Base-by-base conservation (phyloP, 1,139 yeast species). In the Protomyces inouyei region DNA sequence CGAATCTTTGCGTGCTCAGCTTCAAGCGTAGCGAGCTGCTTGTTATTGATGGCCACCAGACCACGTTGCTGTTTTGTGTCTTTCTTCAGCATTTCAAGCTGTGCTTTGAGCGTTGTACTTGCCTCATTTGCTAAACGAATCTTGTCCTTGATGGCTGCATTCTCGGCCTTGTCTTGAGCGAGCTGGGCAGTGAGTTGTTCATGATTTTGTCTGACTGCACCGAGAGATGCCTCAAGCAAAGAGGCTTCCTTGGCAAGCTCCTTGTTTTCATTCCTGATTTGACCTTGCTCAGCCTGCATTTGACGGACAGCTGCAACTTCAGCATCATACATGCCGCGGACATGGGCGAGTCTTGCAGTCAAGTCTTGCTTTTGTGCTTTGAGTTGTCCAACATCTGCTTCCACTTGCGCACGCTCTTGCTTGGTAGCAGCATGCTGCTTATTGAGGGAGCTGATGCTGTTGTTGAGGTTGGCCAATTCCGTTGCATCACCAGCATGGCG, bases 381-480 rank as follows among this genome's bases (percentile, higher is more conserved):
- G 65, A 89, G 84, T 65, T 82, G 81, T 35, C 83, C 79, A 65
- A 92, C 80, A 71, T 93, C 97, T 66, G 83, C 84, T 71, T 87
- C 92, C 0, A 96, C 90, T 67, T 85, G 82, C 28, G 83, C 79
- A 69, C 90, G 86, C 76, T 86, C 88, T 40, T 85, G 87, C 68
- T 85, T 85, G 40, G 88, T 80, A 18, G 80, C 82, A 0, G 87
- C 79, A 1, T 95, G 88, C 76, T 92, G 97, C 23, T 82, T 77
- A 1, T 91, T 82, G 69, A 91, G 79, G 0, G 96, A 87, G 67
- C 85, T 85, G 67, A 90, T 85, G 76, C 92, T 97, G 71, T 87
- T 89, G 0, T 95, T 87, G 57, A 88, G 80, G 71, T 92, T 90
- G 18, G 96, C 97, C 74, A 89, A 82, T 70, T 90, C 97, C 2